Evolutionary conservation across 2,329 filamentous ascomycete genomes (phyloP), one percentile per base, ranked within the genome.

Genomic region (Elsinoe necatrix): DNA sequence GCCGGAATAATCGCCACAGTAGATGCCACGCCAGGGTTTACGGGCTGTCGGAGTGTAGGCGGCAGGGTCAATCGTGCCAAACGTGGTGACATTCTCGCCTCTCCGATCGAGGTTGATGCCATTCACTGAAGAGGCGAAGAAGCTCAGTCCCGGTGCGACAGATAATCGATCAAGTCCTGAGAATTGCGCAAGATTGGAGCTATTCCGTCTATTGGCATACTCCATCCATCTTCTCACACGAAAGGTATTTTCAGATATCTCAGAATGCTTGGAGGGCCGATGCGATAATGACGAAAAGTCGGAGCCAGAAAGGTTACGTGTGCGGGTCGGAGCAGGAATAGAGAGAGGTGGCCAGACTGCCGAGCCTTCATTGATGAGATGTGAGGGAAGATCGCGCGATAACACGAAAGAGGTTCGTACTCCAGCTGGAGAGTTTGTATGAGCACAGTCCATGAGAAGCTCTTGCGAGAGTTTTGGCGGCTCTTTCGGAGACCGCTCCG

Each of bases 1-100:
- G 0, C 82, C 83, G 23, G 83, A 86, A 65, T 95, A 96, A 68
- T 96, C 91, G 0, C 91, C 91, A 14, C 90, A 86, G 87, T 89
- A 97, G 27, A 98, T 89, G 0, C 92, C 92, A 61, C 89, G 83
- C 75, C 85, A 96, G 0, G 90, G 91, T 67, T 90, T 92, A 56
- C 84, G 77, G 8, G 73, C 68, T 0, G 90, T 95, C 0, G 92
- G 89, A 0, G 83, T 93, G 67, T 95, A 96, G n/a, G 86, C 71
- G 2, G 73, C 73, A 2, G 83, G 80, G 42, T 89, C 83, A 1
- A 97, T 74, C 0, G 90, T 95, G 0, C 86, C 89, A 63, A 82
- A 85, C 0, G 80, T 84, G 1, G 76, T 75, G 16, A 83, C 72
- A 42, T 77, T 74, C 62, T 81, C 79, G 4, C 74, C 75, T 51